Percentiles rank a stretch among this genome's conserved stretches.
phyloP scores from a whole-genome alignment of 768 basidiomycete genomes.

The Erythrobasidium yunnanense region DNA sequence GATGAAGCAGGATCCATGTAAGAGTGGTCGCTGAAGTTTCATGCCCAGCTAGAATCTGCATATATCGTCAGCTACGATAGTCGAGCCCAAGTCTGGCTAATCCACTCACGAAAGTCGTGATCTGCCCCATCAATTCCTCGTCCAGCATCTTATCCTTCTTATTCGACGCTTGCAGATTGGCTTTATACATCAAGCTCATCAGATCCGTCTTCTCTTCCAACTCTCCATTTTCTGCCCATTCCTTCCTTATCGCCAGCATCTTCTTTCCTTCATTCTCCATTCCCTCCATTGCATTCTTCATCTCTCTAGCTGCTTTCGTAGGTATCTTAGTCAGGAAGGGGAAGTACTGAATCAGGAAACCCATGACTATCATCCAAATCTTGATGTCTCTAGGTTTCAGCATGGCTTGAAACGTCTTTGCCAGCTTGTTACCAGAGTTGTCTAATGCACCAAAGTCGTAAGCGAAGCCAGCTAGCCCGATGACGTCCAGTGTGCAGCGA shows the following conservation, averaged over 20 bases:
- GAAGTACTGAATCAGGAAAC: constrained; percentile 22
- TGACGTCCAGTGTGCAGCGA: constrained; percentile 39
- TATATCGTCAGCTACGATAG: too few species aligned
- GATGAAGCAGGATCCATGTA: constrained; percentile 15
- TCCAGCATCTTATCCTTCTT: constrained; percentile 1
- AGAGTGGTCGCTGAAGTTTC: constrained; percentile 9
- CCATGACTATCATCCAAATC: not conserved
- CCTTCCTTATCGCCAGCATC: constrained; percentile 24
- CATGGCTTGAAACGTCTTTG: constrained; percentile 31
- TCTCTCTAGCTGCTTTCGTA: not conserved
- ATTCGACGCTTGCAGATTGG: not conserved
- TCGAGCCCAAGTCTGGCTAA: too few species aligned
- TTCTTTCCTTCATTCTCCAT: constrained; percentile 29
- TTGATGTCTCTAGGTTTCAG: constrained; percentile 12
- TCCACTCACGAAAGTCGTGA: constrained; percentile 13
- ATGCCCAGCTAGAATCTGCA: constrained; percentile 12
- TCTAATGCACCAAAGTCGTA: constrained; percentile 31
- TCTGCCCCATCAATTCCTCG: constrained; percentile 11
- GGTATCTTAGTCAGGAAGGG: constrained; percentile 31
- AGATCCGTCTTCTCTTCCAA: not conserved
- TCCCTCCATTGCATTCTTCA: not conserved
- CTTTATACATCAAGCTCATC: not conserved
- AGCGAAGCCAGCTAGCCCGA: constrained; percentile 35
- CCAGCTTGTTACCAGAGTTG: constrained; percentile 16
- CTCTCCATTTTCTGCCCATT: not conserved